Base-by-base conservation (phyloP, 2,329 filamentous ascomycete genomes). In the Apiospora phragmitis region DNA sequence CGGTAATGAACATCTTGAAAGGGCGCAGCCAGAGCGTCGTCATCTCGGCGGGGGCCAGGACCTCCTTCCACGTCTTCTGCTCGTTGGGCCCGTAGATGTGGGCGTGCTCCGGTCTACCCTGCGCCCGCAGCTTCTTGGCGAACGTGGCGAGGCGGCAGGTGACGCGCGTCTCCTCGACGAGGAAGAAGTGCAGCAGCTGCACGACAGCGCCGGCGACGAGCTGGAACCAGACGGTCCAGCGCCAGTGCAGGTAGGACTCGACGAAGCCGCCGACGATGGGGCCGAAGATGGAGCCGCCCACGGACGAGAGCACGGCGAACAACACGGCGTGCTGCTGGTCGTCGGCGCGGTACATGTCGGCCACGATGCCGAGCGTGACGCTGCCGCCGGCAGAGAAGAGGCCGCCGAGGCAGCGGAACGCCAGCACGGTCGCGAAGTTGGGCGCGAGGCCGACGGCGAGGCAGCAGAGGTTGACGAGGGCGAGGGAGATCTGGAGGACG, bases 171-270 rank as follows among this genome's bases (percentile, higher is more conserved):
- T 91, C 90, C 0, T 88, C 88, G 9, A 89, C 86, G 21, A 86
- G 79, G 75, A 88, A 82, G 84, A 85, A 24, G 85, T 75, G 51
- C 78, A 93, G 76, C 5, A 88, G 1, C 74, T 90, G 88, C 0
- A 88, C 86, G 26, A 82, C 80, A 11, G 75, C 84, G 6, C 89
- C 88, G 51, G 89, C 83, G 62, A 89, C 87, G 62, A 91, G 81
- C 73, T 90, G 88, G 55, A 89, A 85, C 88, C 89, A 91, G 75
- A 91, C 89, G 70, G 87, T 88, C 89, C 89, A 91, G 38, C 84
- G 82, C 86, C 88, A 90, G 45, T 78, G 71, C 8, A 85, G 74
- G 73, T 82, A 81, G 14, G 80, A 79, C 55, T 86, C 81, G 8
- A 88, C 81, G 68, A 87, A 88, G 0, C 87, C 87, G 11, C 88